phyloP scores from a whole-genome alignment of 257 asterid species.

The Nicotiana attenuata region DNA sequence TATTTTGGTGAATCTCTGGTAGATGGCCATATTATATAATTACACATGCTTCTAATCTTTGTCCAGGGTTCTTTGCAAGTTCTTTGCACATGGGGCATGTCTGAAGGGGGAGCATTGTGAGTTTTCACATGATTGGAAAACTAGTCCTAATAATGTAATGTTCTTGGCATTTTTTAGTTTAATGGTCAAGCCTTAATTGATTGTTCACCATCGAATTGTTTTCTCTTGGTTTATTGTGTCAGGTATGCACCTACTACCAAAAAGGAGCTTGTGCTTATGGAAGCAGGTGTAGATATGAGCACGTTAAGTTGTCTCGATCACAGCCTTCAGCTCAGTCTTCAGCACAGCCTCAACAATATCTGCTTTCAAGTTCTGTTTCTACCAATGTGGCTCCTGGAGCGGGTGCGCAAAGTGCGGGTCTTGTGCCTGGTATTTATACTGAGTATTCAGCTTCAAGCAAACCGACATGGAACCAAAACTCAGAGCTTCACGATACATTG shows the following conservation, averaged over 20 bases:
- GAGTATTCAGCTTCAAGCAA: conserved; percentile 27
- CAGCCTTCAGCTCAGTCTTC: conserved; percentile 52
- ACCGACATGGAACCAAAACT: conserved; percentile 46
- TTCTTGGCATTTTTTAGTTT: conserved; percentile 17
- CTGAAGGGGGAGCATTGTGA: conserved; percentile 90
- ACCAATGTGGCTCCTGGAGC: conserved; percentile 35
- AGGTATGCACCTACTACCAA: conserved; percentile 89
- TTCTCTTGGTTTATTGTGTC: conserved; percentile 24
- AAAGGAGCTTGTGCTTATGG: conserved; percentile 89
- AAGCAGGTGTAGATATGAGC: conserved; percentile 86
- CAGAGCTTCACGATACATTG: conserved; percentile 22
- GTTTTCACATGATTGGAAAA: conserved; percentile 84
- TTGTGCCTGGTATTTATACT: conserved; percentile 18
- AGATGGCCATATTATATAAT: background rate
- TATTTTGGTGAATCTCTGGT: background rate
- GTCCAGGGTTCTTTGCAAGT: conserved; percentile 88
- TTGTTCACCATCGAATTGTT: conserved; percentile 2
- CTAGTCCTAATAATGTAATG: conserved; percentile 59
- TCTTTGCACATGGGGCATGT: conserved; percentile 91
- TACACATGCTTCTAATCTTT: conserved; percentile 12
- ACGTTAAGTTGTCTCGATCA: conserved; percentile 51
- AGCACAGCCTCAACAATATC: conserved; percentile 22
- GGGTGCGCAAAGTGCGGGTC: conserved; percentile 19
- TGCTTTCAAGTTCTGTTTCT: conserved; percentile 22
- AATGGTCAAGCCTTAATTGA: conserved; percentile 4